Evolutionary conservation across 805 yeast genomes (phyloP), one percentile per base, ranked within the genome.

Genomic region (Wickerhamomyces kurtzmanii): DNA sequence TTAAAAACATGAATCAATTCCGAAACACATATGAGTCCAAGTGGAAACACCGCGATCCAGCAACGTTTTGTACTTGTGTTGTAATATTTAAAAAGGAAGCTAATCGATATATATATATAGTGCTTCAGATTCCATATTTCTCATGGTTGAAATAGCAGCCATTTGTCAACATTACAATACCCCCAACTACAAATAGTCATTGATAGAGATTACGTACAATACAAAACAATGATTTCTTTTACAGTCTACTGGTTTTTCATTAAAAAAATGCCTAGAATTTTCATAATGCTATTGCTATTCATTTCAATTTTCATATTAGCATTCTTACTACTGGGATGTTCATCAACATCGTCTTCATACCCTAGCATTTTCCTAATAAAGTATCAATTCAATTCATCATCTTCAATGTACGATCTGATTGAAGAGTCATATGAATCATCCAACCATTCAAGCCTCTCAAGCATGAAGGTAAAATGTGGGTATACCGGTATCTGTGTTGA

Each of bases 291-390:
- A 0, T 38, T 68, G 4, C 55, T 70, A 20, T 51, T 75, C 34
- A 63, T 74, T 12, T 44, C 68, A 1, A 53, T 65, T 3, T 64
- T 74, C 32, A 47, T 78, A 5, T 47, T 75, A 12, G 58, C 71
- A 1, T 76, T 74, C 45, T 50, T 76, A 5, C 49, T 76, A 9
- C 42, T 74, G 5, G 80, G 85, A 3, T 72, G 80, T 30, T 59
- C 67, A 13, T 55, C 55, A 12, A 31, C 57, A 1, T 34, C 53
- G 5, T 23, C 51, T 0, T 49, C 62, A 0, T 74, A 69, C 40
- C 60, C 72, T 3, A 57, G 68, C 1, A 64, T 68, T 0, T 76
- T 60, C 34, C 42, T 75, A 27, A 57, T 68, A n/a, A 57, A 61
- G 26, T 63, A 67, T 36, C 40, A 49, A 27, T 72, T 70, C 52